Conservation (phyloP, 345 rosid genomes). For the Murraya paniculata region DNA sequence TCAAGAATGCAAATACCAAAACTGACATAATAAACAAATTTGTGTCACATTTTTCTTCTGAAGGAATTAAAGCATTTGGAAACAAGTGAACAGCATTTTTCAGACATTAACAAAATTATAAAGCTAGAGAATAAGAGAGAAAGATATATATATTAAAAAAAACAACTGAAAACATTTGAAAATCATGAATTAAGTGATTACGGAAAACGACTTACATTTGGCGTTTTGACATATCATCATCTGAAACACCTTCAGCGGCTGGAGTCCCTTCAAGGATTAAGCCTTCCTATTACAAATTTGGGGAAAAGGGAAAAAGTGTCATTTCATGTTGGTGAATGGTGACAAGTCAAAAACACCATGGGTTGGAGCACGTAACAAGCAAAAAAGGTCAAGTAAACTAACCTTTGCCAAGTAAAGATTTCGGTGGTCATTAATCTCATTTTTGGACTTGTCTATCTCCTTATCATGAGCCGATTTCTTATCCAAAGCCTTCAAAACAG, state of each 20-base stretch:
- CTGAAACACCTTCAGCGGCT: constrained; percentile 88
- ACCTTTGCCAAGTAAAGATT: constrained; percentile 91
- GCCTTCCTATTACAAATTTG: constrained; percentile 64
- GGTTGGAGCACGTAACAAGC: not conserved
- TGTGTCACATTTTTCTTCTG: not conserved
- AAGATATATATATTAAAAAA: not conserved
- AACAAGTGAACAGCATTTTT: not conserved
- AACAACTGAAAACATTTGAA: not conserved
- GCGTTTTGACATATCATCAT: constrained; percentile 70
- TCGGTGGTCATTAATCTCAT: constrained; percentile 68
- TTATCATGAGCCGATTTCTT: constrained; percentile 74
- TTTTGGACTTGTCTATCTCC: constrained; percentile 66
- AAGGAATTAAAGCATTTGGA: not conserved
- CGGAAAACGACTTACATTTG: constrained; percentile 38
- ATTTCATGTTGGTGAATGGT: not conserved
- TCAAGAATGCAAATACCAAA: not conserved
- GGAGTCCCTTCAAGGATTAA: constrained; percentile 79
- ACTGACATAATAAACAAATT: not conserved
- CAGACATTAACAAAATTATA: not conserved
- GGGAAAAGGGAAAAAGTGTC: not conserved
- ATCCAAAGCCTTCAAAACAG: constrained; percentile 74
- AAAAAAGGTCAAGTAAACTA: constrained; percentile 4
- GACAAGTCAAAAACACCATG: not conserved
- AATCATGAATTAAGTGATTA: not conserved
- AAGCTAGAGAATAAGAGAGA: not conserved